Conservation (phyloP, 306 rosid species). For the Rosa multiflora region DNA sequence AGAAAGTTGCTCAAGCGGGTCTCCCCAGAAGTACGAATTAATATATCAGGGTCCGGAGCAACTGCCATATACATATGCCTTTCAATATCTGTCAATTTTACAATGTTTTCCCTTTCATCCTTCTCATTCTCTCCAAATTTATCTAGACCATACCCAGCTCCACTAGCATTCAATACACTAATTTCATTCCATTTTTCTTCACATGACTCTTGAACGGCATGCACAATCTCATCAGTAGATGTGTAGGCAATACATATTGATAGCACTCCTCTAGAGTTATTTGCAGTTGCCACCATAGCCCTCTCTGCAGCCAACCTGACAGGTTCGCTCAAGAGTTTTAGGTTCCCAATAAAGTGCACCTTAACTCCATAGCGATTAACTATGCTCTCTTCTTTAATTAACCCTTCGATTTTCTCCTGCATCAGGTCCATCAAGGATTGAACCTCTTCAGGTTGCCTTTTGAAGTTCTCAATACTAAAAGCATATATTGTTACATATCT, state of each 20-base stretch:
- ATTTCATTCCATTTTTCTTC: constrained; percentile 39
- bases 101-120: constrained; percentile 24
- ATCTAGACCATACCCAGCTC: constrained; percentile 23
- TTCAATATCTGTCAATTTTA: constrained; percentile 38
- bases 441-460: constrained; percentile 37
- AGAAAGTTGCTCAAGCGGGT: constrained; percentile 49
- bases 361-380: constrained; percentile 31
- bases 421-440: constrained; percentile 43
- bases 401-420: constrained; percentile 39
- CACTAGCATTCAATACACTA: constrained; percentile 19
- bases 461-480: constrained; percentile 43
- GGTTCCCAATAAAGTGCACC: constrained; percentile 40
- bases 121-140: constrained; percentile 18
- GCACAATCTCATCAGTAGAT: constrained; percentile 47
- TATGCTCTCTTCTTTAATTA: constrained; percentile 34
- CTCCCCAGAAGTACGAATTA: constrained; percentile 51
- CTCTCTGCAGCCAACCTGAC: constrained; percentile 39
- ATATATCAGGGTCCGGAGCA: constrained; percentile 40
- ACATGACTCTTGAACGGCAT: constrained; percentile 39
- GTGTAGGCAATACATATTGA: constrained; percentile 47
- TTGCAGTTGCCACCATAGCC: constrained; percentile 39
- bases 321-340: constrained; percentile 36
- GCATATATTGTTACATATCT: constrained; percentile 39
- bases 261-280: constrained; percentile 33
- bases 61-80: constrained; percentile 36